phyloP scores from a whole-genome alignment of 148 eudicot species.

The Spergularia bocconei region DNA sequence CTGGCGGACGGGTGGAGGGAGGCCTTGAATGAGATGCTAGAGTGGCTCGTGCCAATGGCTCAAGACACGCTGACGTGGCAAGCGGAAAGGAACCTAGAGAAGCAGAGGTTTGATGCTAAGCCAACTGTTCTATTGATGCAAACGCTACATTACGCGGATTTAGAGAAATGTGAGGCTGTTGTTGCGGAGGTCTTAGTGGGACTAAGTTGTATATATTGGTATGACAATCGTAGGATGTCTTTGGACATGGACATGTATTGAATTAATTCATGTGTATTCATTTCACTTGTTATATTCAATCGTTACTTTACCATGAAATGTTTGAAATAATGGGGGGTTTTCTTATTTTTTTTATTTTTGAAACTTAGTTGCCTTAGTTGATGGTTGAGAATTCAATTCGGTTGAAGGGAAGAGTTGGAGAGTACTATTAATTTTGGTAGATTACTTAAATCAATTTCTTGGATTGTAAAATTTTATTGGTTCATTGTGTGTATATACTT shows the following conservation, averaged over 20 bases:
- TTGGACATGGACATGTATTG: neutral
- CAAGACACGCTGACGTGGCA: slow-evolving; percentile 67
- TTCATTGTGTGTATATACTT: too few relatives aligned
- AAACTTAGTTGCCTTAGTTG: too few relatives aligned
- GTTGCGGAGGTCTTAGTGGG: slow-evolving; percentile 66
- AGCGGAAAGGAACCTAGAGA: slow-evolving; percentile 57
- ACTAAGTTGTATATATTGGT: slow-evolving; percentile 49
- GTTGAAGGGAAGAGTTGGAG: too few relatives aligned
- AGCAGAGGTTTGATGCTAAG: slow-evolving; percentile 47
- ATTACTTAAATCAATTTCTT: too few relatives aligned
- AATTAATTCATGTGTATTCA: too few relatives aligned
- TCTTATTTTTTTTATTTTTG: too few relatives aligned
- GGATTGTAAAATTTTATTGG: too few relatives aligned
- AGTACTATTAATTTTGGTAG: too few relatives aligned
- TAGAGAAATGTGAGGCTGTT: slow-evolving; percentile 71
- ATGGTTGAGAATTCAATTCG: too few relatives aligned
- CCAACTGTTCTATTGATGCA: slow-evolving; percentile 62
- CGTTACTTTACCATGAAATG: neutral
- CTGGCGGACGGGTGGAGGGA: slow-evolving; percentile 74
- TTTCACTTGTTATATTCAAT: too few relatives aligned
- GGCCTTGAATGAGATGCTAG: slow-evolving; percentile 54
- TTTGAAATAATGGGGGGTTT: too few relatives aligned
- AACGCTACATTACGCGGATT: slow-evolving; percentile 74
- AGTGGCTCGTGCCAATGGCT: slow-evolving; percentile 79
- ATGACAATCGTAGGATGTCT: slow-evolving; percentile 38